These are phyloP conservation scores for Gnetum montanum DNA, from an alignment of 75 land plant genomes.

Conservation along the genomic window DNA sequence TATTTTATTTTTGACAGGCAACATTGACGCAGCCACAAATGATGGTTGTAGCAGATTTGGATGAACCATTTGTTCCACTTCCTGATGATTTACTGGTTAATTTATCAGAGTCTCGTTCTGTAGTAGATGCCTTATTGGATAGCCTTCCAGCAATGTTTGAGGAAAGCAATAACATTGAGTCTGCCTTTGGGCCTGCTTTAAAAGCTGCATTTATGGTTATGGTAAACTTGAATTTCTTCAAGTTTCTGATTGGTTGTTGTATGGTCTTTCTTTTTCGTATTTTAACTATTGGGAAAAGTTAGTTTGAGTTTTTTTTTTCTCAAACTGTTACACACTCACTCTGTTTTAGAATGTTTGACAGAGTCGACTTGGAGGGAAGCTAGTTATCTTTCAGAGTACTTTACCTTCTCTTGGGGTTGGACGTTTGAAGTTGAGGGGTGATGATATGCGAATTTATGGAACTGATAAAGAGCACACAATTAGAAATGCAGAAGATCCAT, in stretches of 20 bases:
- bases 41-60: constrained; percentile 97
- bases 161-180: constrained; percentile 67
- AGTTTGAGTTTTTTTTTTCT: background rate
- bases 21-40: constrained; percentile 96
- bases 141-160: constrained; percentile 93
- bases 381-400: constrained; percentile 82
- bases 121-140: constrained; percentile 87
- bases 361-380: constrained; percentile 96
- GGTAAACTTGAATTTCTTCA: constrained; percentile 35
- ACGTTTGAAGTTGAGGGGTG: constrained; percentile 78
- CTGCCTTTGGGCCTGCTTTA: constrained; percentile 95
- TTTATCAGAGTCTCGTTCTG: constrained; percentile 81
- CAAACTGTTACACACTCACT: background rate
- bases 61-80: constrained; percentile 91
- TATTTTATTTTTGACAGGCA: constrained; percentile 43
- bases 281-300: background rate
- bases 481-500: constrained; percentile 82
- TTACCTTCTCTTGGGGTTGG: constrained; percentile 95
- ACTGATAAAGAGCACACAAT: constrained; percentile 82
- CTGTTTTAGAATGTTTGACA: constrained; percentile 12
- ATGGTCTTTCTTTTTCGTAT: background rate
- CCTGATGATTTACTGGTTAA: constrained; percentile 98
- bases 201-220: constrained; percentile 83
- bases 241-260: no score
- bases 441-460: constrained; percentile 82